Percentiles rank a stretch among this genome's conserved stretches.
Conservation (phyloP, 352 stramenopile species). For the Achlya hypogyna region DNA sequence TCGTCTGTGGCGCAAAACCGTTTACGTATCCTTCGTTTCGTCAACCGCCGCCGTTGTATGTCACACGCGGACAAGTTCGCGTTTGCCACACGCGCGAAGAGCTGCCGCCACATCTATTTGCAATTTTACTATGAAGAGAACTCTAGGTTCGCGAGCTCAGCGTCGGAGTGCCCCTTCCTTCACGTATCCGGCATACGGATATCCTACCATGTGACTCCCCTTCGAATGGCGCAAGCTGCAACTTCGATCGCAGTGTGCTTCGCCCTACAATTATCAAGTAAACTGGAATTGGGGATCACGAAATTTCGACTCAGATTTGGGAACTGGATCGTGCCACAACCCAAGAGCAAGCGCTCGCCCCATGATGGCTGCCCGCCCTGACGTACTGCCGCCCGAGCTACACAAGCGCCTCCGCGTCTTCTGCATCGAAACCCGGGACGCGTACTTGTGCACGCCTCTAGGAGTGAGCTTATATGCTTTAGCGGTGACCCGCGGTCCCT, state of each 20-base stretch:
- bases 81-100: no score
- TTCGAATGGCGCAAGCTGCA: not conserved
- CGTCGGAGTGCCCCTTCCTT: not conserved
- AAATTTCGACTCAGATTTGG: slow-evolving; percentile 3
- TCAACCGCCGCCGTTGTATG: not conserved
- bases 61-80: not conserved
- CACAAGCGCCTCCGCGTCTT: not conserved
- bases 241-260: not conserved
- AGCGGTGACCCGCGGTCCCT: not conserved
- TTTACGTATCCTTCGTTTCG: not conserved
- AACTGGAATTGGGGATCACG: not conserved
- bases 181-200: not conserved
- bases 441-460: not conserved
- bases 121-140: no score
- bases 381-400: not conserved
- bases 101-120: no score
- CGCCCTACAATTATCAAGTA: not conserved
- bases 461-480: not conserved
- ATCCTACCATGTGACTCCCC: not conserved
- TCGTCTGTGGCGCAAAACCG: not conserved
- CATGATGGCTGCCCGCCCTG: not conserved
- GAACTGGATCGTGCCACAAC: not conserved
- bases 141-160: not conserved
- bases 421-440: not conserved
- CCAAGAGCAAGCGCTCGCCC: not conserved